phyloP scores from a whole-genome alignment of 1,139 yeast species.

The Pichia sp. region DNA sequence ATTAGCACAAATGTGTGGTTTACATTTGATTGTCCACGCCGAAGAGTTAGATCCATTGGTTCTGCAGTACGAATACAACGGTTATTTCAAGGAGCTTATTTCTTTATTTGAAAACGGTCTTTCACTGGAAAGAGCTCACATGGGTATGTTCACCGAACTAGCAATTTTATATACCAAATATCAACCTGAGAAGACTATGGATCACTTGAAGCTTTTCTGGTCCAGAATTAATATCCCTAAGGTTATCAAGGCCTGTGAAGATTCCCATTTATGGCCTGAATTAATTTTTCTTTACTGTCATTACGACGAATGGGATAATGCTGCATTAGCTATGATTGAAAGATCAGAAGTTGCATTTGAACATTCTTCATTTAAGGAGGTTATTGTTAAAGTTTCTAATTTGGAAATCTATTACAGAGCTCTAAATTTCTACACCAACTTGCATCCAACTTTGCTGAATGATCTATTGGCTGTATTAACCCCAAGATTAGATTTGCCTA shows the following conservation, averaged over 20 bases:
- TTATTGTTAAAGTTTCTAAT: constrained; percentile 90
- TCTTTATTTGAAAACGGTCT: constrained; percentile 92
- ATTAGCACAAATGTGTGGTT: constrained; percentile 97
- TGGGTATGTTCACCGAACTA: constrained; percentile 99
- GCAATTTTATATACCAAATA: constrained; percentile 88
- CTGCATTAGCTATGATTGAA: constrained; percentile 96
- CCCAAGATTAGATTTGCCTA: constrained; percentile 90
- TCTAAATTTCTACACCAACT: constrained; percentile 84
- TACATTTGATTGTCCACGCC: constrained; percentile 93
- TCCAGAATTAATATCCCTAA: constrained; percentile 97
- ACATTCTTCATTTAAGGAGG: constrained; percentile 88
- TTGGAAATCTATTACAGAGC: constrained; percentile 97
- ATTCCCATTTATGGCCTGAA: constrained; percentile 94
- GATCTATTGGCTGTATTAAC: constrained; percentile 79
- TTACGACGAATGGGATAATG: constrained; percentile 99
- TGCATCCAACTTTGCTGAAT: constrained; percentile 85
- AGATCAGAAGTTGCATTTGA: constrained; percentile 91
- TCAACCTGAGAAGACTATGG: constrained; percentile 87
- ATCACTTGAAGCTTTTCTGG: constrained; percentile 96
- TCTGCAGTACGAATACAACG: constrained; percentile 76
- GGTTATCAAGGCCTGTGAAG: constrained; percentile 89
- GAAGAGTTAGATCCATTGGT: constrained; percentile 93
- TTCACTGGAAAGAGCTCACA: constrained; percentile 96
- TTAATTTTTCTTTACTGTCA: constrained; percentile 93
- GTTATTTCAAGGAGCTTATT: constrained; percentile 86